phyloP scores from a whole-genome alignment of 1,139 yeast genomes.

The Ogataea hybrid region DNA sequence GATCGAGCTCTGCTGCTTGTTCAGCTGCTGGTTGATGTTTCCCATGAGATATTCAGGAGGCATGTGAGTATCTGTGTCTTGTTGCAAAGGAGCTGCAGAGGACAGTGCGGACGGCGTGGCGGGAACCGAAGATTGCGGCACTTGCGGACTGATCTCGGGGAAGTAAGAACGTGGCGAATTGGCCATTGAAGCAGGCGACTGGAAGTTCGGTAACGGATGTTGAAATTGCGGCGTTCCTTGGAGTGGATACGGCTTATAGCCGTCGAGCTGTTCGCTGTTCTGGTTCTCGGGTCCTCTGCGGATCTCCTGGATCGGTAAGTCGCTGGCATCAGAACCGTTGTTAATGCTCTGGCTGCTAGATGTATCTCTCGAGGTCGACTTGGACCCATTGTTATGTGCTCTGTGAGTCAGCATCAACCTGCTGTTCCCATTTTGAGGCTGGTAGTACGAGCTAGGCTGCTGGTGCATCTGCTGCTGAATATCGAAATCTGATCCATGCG shows the following conservation, averaged over 20 bases:
- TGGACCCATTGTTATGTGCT: slow-evolving; percentile 21
- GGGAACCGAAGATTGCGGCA: not conserved
- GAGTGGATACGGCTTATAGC: slow-evolving; percentile 1
- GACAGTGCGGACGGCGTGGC: slow-evolving; percentile 9
- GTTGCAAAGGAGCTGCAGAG: slow-evolving; percentile 7
- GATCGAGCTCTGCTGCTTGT: slow-evolving; percentile 52
- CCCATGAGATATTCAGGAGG: slow-evolving; percentile 26
- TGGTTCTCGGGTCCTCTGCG: slow-evolving; percentile 32
- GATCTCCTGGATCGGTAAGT: slow-evolving; percentile 32
- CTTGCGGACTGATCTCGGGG: slow-evolving; percentile 23
- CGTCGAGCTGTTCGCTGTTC: slow-evolving; percentile 19
- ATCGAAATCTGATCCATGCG: slow-evolving; percentile 10
- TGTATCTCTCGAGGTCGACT: slow-evolving; percentile 12
- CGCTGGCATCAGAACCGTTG: slow-evolving; percentile 17
- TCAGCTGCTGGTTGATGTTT: slow-evolving; percentile 35
- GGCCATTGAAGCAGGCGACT: slow-evolving; percentile 14
- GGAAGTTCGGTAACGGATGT: slow-evolving; percentile 6
- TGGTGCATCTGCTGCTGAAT: slow-evolving; percentile 6
- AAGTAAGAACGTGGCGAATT: slow-evolving; percentile 27
- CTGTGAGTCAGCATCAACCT: slow-evolving; percentile 30
- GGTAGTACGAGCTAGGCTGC: slow-evolving; percentile 9
- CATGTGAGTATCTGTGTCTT: slow-evolving; percentile 7
- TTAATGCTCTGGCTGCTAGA: slow-evolving; percentile 2
- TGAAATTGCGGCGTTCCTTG: slow-evolving; percentile 8
- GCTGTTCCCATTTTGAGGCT: slow-evolving; percentile 8